Base-by-base conservation (phyloP, 768 basidiomycete species). In the Lactifluus hygrophoroides region DNA sequence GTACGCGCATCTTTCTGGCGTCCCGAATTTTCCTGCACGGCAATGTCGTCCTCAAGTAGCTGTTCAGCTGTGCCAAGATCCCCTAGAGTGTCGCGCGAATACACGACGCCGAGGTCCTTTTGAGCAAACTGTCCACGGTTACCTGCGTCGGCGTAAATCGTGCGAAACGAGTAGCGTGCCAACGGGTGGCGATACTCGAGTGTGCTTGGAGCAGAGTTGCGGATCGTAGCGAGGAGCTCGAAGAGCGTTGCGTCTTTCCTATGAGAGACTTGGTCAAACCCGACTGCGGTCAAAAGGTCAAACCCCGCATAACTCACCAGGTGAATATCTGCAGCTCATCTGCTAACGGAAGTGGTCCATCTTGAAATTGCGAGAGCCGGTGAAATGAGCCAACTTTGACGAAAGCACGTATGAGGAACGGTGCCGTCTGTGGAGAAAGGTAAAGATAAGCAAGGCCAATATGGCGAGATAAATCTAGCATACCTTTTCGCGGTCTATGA, bases 171-270 rank as follows among this genome's bases (percentile, higher is more conserved):
- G 71, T 87, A 92, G 23, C 87, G 83, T 0, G 87, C 88, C 35
- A 90, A 82, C 5, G 90, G 88, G 68, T 91, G 88, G 51, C 84
- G 82, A 70, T 87, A 85, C 73, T 90, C 88, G 25, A 80, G 72
- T 34, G 83, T 75, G 51, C 77, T 77, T 3, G 89, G 86, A 3
- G 86, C 82, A 25, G 82, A 77, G 65, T 81, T 81, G 67, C 90
- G 86, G 3, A 92, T 80, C 19, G 84, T 86, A 3, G 86, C 86
- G 56, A 92, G 70, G 43, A 91, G 78, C 73, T 92, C 90, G 42
- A 83, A 80, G 32, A 92, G 75, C 0, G 89, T 90, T 13, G 88
- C 85, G 66, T 92, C 88, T 74, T 82, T 88, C 89, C 90, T 91
- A 62, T 35, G 14, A 21, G 8, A 17, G 30, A 44, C 30, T 16